Conservation (phyloP, 192 early-diverging fungal genomes). For the Mortierella antarctica region DNA sequence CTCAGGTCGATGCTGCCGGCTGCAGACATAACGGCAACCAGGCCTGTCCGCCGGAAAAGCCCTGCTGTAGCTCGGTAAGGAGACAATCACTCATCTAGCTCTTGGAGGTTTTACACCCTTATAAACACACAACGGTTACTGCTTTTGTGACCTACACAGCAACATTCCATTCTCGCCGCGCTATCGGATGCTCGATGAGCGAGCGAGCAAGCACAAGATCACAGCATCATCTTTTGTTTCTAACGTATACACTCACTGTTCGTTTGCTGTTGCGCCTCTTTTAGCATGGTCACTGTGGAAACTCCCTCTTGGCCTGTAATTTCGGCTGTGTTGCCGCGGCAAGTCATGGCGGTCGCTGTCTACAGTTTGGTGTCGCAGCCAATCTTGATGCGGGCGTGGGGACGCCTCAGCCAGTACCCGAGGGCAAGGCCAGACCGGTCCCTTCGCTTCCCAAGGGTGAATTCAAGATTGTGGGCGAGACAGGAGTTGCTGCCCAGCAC, state of each 20-base stretch:
- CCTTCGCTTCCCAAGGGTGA: slow-evolving; percentile 43
- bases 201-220: too few relatives aligned
- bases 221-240: too few relatives aligned
- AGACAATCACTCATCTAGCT: background rate
- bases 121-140: background rate
- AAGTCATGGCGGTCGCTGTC: slow-evolving; percentile 37
- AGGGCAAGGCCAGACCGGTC: slow-evolving; percentile 28
- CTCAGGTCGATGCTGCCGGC: slow-evolving; percentile 20
- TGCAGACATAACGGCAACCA: slow-evolving; percentile 39
- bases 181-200: too few relatives aligned
- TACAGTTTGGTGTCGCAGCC: background rate
- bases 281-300: slow-evolving; percentile 50
- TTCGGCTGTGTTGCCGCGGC: slow-evolving; percentile 28
- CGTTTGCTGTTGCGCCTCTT: background rate
- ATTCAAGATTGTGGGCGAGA: slow-evolving; percentile 56
- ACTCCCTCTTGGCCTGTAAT: slow-evolving; percentile 42
- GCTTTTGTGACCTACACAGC: too few relatives aligned
- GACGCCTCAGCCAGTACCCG: background rate
- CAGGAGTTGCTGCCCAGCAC: slow-evolving; percentile 66
- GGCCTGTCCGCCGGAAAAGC: slow-evolving; percentile 33
- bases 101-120: background rate
- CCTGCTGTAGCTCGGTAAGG: slow-evolving; percentile 50
- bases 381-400: background rate
- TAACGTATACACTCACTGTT: too few relatives aligned
- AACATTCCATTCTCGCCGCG: background rate